Conservation (phyloP, 768 basidiomycete species). For the Stropharia rugosoannulata region DNA sequence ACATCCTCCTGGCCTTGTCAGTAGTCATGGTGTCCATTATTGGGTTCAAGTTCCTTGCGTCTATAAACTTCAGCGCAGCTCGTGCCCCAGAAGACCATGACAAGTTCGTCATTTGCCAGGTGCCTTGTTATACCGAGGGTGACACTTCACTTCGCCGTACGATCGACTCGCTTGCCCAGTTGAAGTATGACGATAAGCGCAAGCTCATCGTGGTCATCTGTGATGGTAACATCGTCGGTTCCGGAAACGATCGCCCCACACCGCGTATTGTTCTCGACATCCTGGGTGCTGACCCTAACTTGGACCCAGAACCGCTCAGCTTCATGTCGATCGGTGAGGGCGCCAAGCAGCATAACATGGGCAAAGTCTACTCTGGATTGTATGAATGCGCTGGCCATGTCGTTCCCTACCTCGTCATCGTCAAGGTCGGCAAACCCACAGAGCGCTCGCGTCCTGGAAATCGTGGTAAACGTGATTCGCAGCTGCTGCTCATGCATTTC, state of each 20-base stretch:
- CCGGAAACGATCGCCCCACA: conserved; percentile 94
- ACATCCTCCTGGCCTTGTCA: conserved; percentile 87
- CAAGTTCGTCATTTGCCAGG: conserved; percentile 97
- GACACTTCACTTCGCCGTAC: conserved; percentile 80
- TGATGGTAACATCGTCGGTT: conserved; percentile 97
- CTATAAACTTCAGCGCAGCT: conserved; percentile 75
- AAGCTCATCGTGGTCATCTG: conserved; percentile 92
- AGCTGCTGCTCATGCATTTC: conserved; percentile 96
- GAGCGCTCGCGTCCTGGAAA: conserved; percentile 94
- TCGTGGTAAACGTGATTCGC: conserved; percentile 97
- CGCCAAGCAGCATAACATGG: conserved; percentile 96
- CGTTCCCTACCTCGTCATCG: conserved; percentile 90
- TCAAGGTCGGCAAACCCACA: conserved; percentile 93
- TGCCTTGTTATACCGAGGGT: conserved; percentile 98
- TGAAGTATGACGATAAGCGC: conserved; percentile 98
- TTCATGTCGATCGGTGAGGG: conserved; percentile 95
- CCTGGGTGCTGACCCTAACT: conserved; percentile 88
- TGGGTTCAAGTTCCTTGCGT: conserved; percentile 94
- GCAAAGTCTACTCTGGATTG: conserved; percentile 94
- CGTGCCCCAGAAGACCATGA: conserved; percentile 93
- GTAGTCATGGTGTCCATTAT: conserved; percentile 93
- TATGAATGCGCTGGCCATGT: conserved; percentile 95
- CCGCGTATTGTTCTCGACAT: conserved; percentile 97
- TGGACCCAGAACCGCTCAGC: conserved; percentile 92
- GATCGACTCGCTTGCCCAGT: conserved; percentile 90